Conservation (phyloP, 1,284 basidiomycete species). For the Rhizoctonia solani region DNA sequence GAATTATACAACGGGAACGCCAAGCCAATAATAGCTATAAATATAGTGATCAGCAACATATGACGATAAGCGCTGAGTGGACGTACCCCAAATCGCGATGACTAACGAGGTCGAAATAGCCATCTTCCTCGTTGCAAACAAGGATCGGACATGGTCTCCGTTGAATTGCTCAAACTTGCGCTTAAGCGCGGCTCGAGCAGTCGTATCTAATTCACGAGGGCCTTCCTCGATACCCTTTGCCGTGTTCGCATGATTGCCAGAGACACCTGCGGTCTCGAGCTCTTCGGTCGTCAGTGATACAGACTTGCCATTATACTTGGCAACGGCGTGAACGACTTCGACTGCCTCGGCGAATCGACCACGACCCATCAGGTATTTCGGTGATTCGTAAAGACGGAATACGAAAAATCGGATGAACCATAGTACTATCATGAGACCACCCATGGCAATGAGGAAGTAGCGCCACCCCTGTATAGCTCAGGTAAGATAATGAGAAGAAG, state of each 20-base stretch:
- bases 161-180: slow-evolving; percentile 55
- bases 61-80: not conserved
- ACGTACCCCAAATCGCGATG: slow-evolving; percentile 63
- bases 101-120: slow-evolving; percentile 65
- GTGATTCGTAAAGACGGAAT: slow-evolving; percentile 75
- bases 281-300: slow-evolving; percentile 56
- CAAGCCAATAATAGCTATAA: slow-evolving; percentile 72
- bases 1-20: slow-evolving; percentile 75
- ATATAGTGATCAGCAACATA: not conserved
- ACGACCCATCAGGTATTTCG: slow-evolving; percentile 73
- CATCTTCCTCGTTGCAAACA: slow-evolving; percentile 66
- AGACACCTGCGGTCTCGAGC: slow-evolving; percentile 46
- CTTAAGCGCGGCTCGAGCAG: slow-evolving; percentile 50
- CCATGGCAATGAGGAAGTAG: slow-evolving; percentile 66
- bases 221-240: slow-evolving; percentile 41
- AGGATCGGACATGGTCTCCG: slow-evolving; percentile 53
- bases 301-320: slow-evolving; percentile 64
- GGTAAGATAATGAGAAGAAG: not conserved
- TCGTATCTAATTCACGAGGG: slow-evolving; percentile 50
- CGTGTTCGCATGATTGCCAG: slow-evolving; percentile 18
- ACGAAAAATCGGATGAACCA: slow-evolving; percentile 71
- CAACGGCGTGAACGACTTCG: slow-evolving; percentile 67
- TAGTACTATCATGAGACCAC: slow-evolving; percentile 63
- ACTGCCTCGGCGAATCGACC: slow-evolving; percentile 74
- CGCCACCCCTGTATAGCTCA: slow-evolving; percentile 63